Percentiles rank a stretch among this genome's conserved stretches.
phyloP scores from a whole-genome alignment of 306 rosid genomes.

The Vicia sativa region DNA sequence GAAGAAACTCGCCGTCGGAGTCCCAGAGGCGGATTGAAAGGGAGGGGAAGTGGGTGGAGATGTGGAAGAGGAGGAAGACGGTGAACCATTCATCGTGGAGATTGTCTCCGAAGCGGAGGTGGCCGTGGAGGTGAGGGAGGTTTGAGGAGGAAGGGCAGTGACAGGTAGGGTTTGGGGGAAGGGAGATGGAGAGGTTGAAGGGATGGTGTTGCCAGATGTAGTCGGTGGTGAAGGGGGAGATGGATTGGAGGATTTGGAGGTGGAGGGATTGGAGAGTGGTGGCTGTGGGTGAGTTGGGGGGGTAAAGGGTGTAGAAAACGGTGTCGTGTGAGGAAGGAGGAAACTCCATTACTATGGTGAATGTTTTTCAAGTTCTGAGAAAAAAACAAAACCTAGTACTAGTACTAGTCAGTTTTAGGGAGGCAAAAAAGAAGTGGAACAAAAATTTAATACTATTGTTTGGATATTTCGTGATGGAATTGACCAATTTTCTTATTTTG shows the following conservation, averaged over 20 bases:
- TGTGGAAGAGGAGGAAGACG: conserved; percentile 80
- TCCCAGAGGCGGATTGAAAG: conserved; percentile 85
- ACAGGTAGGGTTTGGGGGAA: conserved; percentile 55
- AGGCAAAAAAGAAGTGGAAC: too few relatives aligned
- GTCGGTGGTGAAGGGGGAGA: conserved; percentile 60
- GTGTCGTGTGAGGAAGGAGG: conserved; percentile 66
- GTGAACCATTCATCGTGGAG: conserved; percentile 94
- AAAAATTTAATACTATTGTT: too few relatives aligned
- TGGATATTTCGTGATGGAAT: too few relatives aligned
- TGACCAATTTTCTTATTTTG: too few relatives aligned
- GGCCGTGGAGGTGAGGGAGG: conserved; percentile 83
- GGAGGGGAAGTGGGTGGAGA: conserved; percentile 58
- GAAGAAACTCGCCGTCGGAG: conserved; percentile 91
- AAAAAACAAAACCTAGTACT: too few relatives aligned
- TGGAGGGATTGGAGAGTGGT: conserved; percentile 74
- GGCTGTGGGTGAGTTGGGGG: conserved; percentile 29
- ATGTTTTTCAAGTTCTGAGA: too few relatives aligned
- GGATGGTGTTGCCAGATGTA: conserved; percentile 95
- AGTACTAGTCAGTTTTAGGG: too few relatives aligned
- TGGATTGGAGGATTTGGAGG: conserved; percentile 61
- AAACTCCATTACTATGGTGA: conserved; percentile 24
- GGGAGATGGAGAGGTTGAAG: conserved; percentile 65
- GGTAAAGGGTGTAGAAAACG: conserved; percentile 79
- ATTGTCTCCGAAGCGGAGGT: conserved; percentile 83
- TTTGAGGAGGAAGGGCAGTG: conserved; percentile 59